Base-by-base conservation (phyloP, 345 rosid species). In the Salix viminalis region DNA sequence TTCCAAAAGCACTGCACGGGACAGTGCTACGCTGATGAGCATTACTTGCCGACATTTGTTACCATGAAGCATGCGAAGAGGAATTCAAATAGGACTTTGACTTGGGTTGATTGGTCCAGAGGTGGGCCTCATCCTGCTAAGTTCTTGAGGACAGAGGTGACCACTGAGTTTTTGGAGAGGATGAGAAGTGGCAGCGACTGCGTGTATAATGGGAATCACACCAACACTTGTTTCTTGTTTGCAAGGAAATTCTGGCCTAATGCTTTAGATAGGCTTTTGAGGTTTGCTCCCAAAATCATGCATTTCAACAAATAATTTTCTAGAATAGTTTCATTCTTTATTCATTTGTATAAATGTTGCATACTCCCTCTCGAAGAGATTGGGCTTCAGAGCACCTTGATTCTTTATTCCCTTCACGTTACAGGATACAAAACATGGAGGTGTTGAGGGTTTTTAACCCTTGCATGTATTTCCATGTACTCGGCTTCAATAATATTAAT, bases 81-180 rank as follows among this genome's bases (percentile, higher is more conserved):
- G 76, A 94, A 86, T 70, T 82, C 97, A 6, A 94, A 94, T 67
- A 80, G 94, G 83, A 91, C 84, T 11, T 72, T 94, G 75, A 91
- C 97, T 16, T 90, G 92, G 94, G 97, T 90, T 1, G 95, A 94
- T 46, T 94, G 97, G 98, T 81, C 92, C 0, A 64, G 61, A 68
- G 96, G 97, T 1, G 97, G 97, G 23, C 87, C 97, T 0, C 98
- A 94, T 15, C 98, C 98, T 0, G 78, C 78, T 10, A 83, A 84
- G 70, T 91, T 86, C 39, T 11, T 72, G 0, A 84, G 96, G 75
- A 13, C 67, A 0, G 87, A 86, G 30, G 89, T 94, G 69, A 88
- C 92, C 1, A 48, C 32, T 1, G 89, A 72, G 78, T 84, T 92
- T 69, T 81, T 94, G 83, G 71, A 85, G 86, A 83, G 52, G 72